phyloP scores from a whole-genome alignment of 2,329 filamentous ascomycete genomes.

The Eurotiales sp. region DNA sequence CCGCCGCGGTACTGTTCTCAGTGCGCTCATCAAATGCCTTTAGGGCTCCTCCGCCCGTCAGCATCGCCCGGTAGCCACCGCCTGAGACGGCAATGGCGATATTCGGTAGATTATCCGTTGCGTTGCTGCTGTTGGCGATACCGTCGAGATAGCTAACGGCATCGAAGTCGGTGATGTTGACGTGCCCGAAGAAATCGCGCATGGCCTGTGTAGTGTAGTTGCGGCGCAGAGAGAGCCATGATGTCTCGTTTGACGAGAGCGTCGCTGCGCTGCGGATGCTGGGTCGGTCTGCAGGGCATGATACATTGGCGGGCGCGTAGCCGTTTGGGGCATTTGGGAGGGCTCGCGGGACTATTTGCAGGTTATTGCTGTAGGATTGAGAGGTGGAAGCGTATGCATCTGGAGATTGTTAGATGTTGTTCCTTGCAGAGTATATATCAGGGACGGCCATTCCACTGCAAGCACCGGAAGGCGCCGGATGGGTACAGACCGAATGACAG shows the following conservation, averaged over 20 bases:
- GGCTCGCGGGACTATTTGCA: conserved; percentile 31
- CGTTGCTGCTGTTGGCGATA: conserved; percentile 53
- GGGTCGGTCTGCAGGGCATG: conserved; percentile 68
- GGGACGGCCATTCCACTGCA: too few species aligned
- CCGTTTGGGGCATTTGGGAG: conserved; percentile 58
- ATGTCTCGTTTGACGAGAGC: conserved; percentile 65
- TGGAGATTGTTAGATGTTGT: too few species aligned
- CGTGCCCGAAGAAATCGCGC: conserved; percentile 64
- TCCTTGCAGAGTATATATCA: too few species aligned
- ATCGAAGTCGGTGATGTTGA: conserved; percentile 72
- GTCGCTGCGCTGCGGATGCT: conserved; percentile 60
- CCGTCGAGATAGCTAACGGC: conserved; percentile 64
- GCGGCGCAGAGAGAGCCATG: conserved; percentile 70
- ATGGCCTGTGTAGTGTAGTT: conserved; percentile 72
- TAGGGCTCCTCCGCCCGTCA: conserved; percentile 76
- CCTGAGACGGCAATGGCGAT: conserved; percentile 77
- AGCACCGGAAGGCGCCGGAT: too few species aligned
- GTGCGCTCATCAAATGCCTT: conserved; percentile 76
- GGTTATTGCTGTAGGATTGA: not conserved
- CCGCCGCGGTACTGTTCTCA: conserved; percentile 54
- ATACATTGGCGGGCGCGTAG: conserved; percentile 66
- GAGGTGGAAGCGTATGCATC: too few species aligned
- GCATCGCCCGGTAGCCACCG: conserved; percentile 80
- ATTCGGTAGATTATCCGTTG: conserved; percentile 56
- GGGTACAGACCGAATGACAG: conserved; percentile 9